Conservation (phyloP, 495 filamentous ascomycete species). For the Pyrenula massariospora region DNA sequence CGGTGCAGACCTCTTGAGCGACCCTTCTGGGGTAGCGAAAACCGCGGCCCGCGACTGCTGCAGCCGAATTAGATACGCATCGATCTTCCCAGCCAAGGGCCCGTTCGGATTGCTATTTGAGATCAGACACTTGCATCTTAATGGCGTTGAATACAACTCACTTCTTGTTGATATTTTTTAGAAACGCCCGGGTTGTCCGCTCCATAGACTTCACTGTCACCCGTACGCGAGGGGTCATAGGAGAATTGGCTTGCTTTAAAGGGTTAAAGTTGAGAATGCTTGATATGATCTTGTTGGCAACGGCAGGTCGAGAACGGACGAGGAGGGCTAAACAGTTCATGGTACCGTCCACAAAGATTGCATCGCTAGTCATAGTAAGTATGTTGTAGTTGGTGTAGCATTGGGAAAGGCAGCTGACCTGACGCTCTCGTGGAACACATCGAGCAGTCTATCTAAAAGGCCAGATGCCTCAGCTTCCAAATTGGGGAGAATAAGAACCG, state of each 20-base stretch:
- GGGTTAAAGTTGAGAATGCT: constrained; percentile 88
- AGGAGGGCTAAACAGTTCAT: constrained; percentile 75
- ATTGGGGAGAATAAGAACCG: constrained; percentile 60
- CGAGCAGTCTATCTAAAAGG: constrained; percentile 79
- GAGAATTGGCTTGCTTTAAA: constrained; percentile 59
- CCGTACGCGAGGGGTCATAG: constrained; percentile 65
- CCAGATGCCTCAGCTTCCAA: constrained; percentile 88
- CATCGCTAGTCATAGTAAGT: constrained; percentile 47
- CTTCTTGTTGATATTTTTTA: constrained; percentile 76
- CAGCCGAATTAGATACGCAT: constrained; percentile 70
- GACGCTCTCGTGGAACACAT: constrained; percentile 71
- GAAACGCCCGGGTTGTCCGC: constrained; percentile 71
- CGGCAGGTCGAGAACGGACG: constrained; percentile 65
- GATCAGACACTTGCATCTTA: not conserved
- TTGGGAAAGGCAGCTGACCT: constrained; percentile 39
- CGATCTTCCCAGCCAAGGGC: constrained; percentile 56
- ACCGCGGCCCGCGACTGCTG: constrained; percentile 61
- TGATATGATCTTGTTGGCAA: constrained; percentile 74
- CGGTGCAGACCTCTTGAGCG: constrained; percentile 62
- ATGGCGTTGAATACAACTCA: constrained; percentile 21
- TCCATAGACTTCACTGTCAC: constrained; percentile 88
- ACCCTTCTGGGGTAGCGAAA: constrained; percentile 55
- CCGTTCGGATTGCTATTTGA: constrained; percentile 68
- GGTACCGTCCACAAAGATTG: constrained; percentile 82
- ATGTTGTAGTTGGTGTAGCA: constrained; percentile 5